Evolutionary conservation across 306 rosid genomes (phyloP).

Genomic region (Sophora flavescens): DNA sequence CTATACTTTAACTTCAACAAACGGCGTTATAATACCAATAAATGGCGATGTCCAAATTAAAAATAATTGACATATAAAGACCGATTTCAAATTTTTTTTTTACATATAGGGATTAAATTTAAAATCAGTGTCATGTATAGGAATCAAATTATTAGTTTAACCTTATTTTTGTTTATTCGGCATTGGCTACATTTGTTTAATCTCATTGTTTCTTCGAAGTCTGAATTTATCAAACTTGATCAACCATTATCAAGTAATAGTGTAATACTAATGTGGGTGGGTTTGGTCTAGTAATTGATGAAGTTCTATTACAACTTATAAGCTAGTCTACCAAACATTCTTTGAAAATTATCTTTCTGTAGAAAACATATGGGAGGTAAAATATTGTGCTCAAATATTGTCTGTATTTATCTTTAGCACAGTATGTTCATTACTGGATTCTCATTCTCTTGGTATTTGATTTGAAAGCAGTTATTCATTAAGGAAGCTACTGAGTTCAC

Average conservation of each 20-base stretch:
- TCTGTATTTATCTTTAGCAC: neutral
- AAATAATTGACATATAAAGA: too few relatives aligned
- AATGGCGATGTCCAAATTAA: too few relatives aligned
- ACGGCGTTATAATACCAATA: too few relatives aligned
- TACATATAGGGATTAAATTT: too few relatives aligned
- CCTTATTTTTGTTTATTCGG: neutral
- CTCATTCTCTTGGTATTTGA: slow-evolving; percentile 30
- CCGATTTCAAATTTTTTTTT: too few relatives aligned
- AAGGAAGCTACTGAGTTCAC: slow-evolving; percentile 26
- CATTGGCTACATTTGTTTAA: slow-evolving; percentile 4
- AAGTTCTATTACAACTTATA: slow-evolving; percentile 3
- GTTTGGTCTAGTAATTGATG: slow-evolving; percentile 27
- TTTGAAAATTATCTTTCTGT: slow-evolving; percentile 12
- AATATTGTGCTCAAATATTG: slow-evolving; percentile 23
- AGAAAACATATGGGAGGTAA: neutral
- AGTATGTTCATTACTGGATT: neutral
- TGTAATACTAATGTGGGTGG: slow-evolving; percentile 5
- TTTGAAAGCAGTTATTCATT: slow-evolving; percentile 31
- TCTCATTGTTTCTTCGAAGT: slow-evolving; percentile 23
- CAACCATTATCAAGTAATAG: neutral
- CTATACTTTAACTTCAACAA: too few relatives aligned
- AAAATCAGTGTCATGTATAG: too few relatives aligned
- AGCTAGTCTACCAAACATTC: neutral
- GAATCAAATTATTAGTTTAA: too few relatives aligned
- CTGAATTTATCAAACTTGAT: slow-evolving; percentile 27